Base-by-base conservation (phyloP, 2,329 filamentous ascomycete species). In the Sarocladium brachiariae region DNA sequence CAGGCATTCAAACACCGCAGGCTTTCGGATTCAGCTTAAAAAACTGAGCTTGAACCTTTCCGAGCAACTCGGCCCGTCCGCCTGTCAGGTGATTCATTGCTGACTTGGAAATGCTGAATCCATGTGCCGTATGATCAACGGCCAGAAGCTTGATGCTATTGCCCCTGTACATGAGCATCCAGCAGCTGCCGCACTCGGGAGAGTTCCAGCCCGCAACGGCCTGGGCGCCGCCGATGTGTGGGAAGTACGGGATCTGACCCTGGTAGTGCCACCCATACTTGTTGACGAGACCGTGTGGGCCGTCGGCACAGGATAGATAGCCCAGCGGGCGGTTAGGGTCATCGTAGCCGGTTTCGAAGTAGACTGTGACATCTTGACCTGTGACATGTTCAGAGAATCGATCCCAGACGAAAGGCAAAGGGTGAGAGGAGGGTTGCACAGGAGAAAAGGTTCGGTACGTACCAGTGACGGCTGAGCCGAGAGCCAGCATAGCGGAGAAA, bases 331-430 rank as follows among this genome's bases (percentile, higher is more conserved):
- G 76, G 53, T 57, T 57, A 41, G 63, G 64, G 4, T 43, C 8
- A 62, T 91, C 87, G 70, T 88, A 93, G 62, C 76, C 81, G 18
- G 70, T 68, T 69, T 91, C 87, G 67, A 84, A 92, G 56, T 83
- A 84, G 61, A 90, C 85, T 65, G 61, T n/a, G n/a, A n/a, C n/a
- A n/a, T n/a, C n/a, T n/a, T n/a, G n/a, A n/a, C n/a, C n/a, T n/a
- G n/a, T n/a, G n/a, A n/a, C n/a, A n/a, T n/a, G n/a, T n/a, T n/a
- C n/a, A n/a, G n/a, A n/a, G n/a, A n/a, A n/a, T n/a, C n/a, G n/a
- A n/a, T n/a, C n/a, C n/a, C n/a, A n/a, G n/a, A 6, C 27, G 14
- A 43, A 4, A 4, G 9, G 5, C 13, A 31, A 21, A n/a, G 10
- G 18, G 19, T 35, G 16, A 14, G 19, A 11, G 34, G 10, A 25